A percentile compares a stretch with the other conserved stretches of the same genome.
phyloP scores from a whole-genome alignment of 495 filamentous ascomycete species.

The Daldinia vernicosa region DNA sequence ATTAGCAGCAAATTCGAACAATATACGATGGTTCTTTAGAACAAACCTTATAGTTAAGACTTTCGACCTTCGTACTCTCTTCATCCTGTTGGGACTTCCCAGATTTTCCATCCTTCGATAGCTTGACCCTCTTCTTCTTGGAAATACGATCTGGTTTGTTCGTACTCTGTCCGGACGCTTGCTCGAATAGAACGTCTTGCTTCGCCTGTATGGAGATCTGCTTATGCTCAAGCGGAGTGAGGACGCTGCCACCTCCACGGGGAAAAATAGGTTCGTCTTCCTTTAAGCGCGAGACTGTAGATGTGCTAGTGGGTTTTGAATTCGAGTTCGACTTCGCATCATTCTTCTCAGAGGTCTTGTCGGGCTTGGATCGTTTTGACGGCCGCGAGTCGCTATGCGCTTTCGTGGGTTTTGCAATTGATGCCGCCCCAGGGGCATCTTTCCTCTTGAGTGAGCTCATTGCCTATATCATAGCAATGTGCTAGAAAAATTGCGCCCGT shows the following conservation, averaged over 20 bases:
- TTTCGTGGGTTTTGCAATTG: slow-evolving; percentile 50
- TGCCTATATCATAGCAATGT: slow-evolving; percentile 26
- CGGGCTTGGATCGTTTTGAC: slow-evolving; percentile 56
- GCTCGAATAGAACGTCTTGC: slow-evolving; percentile 92
- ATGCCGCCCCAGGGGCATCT: slow-evolving; percentile 54
- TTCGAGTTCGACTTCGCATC: slow-evolving; percentile 34
- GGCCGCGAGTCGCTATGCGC: slow-evolving; percentile 48
- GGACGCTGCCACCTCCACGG: slow-evolving; percentile 86
- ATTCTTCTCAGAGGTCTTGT: slow-evolving; percentile 43
- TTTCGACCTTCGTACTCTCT: slow-evolving; percentile 76
- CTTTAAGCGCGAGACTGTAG: slow-evolving; percentile 53
- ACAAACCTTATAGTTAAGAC: slow-evolving; percentile 85
- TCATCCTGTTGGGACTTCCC: slow-evolving; percentile 55
- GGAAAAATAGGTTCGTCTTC: slow-evolving; percentile 91
- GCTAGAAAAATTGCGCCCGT: slow-evolving; percentile 1
- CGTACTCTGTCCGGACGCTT: slow-evolving; percentile 61
- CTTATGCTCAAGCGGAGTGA: slow-evolving; percentile 94
- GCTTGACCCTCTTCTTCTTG: slow-evolving; percentile 62
- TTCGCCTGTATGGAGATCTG: slow-evolving; percentile 95
- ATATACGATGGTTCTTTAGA: background rate
- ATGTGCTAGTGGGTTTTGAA: slow-evolving; percentile 41
- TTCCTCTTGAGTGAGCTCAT: slow-evolving; percentile 61
- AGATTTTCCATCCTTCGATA: slow-evolving; percentile 62
- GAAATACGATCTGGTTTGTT: slow-evolving; percentile 56
- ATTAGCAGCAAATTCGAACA: slow-evolving; percentile 49